These are phyloP conservation scores for Hypoxylon cercidicola DNA, from an alignment of 495 filamentous ascomycete species.

Conservation along the genomic window DNA sequence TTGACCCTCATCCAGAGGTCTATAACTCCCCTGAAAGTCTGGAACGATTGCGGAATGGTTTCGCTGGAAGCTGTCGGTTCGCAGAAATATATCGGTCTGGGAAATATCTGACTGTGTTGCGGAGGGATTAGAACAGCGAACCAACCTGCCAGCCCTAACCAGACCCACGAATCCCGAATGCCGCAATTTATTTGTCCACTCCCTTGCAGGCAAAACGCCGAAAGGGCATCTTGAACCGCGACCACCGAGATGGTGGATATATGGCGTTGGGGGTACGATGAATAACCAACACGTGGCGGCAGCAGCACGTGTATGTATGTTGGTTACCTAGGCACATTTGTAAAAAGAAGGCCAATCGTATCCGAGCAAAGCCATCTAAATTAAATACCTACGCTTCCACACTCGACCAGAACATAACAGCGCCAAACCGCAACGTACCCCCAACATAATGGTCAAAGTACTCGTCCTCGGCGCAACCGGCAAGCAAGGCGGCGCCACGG, in stretches of 20 bases:
- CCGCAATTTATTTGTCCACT: too few species aligned
- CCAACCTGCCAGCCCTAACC: too few species aligned
- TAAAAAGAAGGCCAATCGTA: too few species aligned
- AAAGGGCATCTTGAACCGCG: neutral
- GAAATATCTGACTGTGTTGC: too few species aligned
- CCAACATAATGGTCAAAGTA: conserved; percentile 45
- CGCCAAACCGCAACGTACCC: neutral
- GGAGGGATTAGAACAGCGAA: too few species aligned
- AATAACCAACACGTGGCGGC: too few species aligned
- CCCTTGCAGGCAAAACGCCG: neutral
- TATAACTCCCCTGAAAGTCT: neutral
- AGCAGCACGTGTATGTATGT: too few species aligned
- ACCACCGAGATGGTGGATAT: conserved; percentile 6
- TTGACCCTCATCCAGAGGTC: neutral
- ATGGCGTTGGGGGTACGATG: conserved; percentile 8
- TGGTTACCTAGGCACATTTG: too few species aligned
- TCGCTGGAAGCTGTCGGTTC: neutral
- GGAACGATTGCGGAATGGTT: neutral
- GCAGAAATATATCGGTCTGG: neutral
- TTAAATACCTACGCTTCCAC: too few species aligned
- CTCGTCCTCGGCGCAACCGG: conserved; percentile 76
- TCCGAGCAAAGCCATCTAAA: too few species aligned
- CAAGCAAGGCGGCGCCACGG: conserved; percentile 71
- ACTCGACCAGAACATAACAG: neutral
- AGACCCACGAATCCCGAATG: conserved; percentile 8